These are phyloP conservation scores for Fusarium sp. DNA, from an alignment of 2,329 filamentous ascomycete species.

Conservation along the genomic window DNA sequence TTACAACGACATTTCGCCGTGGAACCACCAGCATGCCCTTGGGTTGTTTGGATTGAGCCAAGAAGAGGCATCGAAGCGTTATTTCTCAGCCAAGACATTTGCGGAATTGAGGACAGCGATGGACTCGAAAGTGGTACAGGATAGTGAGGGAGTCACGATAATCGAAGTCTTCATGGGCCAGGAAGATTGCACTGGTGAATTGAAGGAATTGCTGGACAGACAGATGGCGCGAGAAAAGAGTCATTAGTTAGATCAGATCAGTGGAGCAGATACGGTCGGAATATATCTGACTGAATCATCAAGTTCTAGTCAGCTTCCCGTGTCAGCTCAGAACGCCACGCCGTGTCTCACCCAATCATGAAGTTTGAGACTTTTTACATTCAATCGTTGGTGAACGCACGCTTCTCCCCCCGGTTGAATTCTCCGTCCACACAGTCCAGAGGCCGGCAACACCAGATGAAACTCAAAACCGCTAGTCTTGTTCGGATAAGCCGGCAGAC, in stretches of 20 bases:
- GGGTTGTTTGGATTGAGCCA: background rate
- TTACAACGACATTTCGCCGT: constrained; percentile 10
- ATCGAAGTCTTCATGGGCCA: constrained; percentile 16
- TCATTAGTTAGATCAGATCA: background rate
- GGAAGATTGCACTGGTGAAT: constrained; percentile 6
- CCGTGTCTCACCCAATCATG: background rate
- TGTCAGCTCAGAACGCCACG: background rate
- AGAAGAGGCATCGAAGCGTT: background rate
- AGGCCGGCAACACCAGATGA: background rate
- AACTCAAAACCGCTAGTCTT: background rate
- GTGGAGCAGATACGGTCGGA: background rate
- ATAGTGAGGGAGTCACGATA: background rate
- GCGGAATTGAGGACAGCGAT: background rate
- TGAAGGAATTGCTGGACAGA: background rate
- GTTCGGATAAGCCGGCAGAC: background rate
- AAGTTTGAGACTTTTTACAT: background rate
- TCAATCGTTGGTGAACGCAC: background rate
- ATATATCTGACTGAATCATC: background rate
- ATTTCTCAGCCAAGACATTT: background rate
- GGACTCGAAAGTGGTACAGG: background rate
- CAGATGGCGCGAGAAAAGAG: background rate
- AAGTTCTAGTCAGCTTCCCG: background rate
- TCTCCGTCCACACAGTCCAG: background rate
- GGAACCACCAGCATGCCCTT: constrained; percentile 7
- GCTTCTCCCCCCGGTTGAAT: background rate